Evolutionary conservation across 352 stramenopile species (phyloP), one percentile per base, ranked within the genome.

Genomic region (Pythium chondricola): DNA sequence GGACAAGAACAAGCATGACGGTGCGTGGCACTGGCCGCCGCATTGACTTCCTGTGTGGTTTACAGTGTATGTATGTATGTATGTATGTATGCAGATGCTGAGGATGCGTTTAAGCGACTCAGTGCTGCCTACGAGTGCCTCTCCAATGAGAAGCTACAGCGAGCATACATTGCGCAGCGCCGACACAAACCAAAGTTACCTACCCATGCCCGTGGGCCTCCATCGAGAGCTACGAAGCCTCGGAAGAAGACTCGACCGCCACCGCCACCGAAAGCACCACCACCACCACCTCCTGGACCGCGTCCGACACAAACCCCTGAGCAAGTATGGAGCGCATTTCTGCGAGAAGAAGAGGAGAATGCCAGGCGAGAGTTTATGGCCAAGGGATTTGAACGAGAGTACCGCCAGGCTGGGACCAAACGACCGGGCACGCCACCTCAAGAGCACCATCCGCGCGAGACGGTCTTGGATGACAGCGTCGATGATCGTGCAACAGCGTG

Each of bases 61-160:
- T 8, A 43, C 27, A 38, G 30, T 17, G 27, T 24, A 33, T n/a
- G n/a, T n/a, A 22, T 31, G 0, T 35, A 37, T 38, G 35, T 17
- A 30, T 39, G 4, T 46, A 10, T 27, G 14, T 27, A 35, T 60
- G 25, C 52, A 93, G 81, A 63, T 33, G 81, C 81, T 0, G 81
- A 83, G 27, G 70, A 77, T 10, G 78, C 78, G 4, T 93, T 93
- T 63, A 88, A 89, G 61, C 76, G 76, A 6, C 48, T 93, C 25
- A 85, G 76, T 40, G 61, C 77, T 26, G 78, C 81, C 2, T 93
- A 93, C 52, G 78, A 90, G 35, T 89, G 81, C 58, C 61, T 93
- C 2, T 53, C 64, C 6, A 52, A 85, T 30, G 65, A 81, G 50
- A 26, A 7, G 4, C 58, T 46, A 1, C 78, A 87, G 53, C 59